Percentiles rank a stretch among this genome's conserved stretches.
These are phyloP conservation scores for Diaporthe sp. DNA, from an alignment of 2,329 filamentous ascomycete genomes.

Conservation along the genomic window DNA sequence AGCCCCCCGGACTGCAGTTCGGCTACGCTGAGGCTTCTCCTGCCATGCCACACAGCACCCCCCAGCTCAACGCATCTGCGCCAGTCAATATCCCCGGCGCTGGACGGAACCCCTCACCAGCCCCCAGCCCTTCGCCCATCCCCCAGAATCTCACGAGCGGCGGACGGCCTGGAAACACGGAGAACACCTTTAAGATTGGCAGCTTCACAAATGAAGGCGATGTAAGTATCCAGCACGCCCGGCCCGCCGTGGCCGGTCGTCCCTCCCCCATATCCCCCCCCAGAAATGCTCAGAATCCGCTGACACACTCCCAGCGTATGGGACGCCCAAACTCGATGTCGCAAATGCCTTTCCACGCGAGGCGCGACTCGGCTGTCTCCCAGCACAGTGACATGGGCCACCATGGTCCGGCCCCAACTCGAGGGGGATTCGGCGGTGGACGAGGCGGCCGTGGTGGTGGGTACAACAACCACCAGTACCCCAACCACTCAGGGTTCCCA, in stretches of 20 bases:
- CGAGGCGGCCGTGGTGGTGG: conserved; percentile 59
- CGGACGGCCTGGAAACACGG: conserved; percentile 74
- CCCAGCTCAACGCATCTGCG: conserved; percentile 65
- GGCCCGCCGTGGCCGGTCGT: background rate
- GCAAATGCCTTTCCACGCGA: conserved; percentile 67
- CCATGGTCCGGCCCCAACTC: conserved; percentile 68
- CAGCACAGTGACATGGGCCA: conserved; percentile 78
- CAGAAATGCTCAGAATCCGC: conserved; percentile 8
- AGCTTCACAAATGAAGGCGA: conserved; percentile 84
- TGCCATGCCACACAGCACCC: conserved; percentile 73
- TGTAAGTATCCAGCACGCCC: conserved; percentile 64
- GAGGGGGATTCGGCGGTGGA: conserved; percentile 61
- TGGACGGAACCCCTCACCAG: conserved; percentile 83
- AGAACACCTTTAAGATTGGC: conserved; percentile 76
- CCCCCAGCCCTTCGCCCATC: conserved; percentile 91
- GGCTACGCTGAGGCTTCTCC: conserved; percentile 77
- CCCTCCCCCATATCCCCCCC: conserved; percentile 36
- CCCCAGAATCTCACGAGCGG: conserved; percentile 87
- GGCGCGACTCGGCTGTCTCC: conserved; percentile 88
- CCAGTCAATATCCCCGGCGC: conserved; percentile 72
- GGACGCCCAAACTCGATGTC: conserved; percentile 68
- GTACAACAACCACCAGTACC: conserved; percentile 59
- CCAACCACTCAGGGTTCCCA: conserved; percentile 57
- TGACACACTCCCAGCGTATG: conserved; percentile 64
- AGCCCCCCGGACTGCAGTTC: conserved; percentile 76